Percentiles rank a stretch among this genome's conserved stretches.
These are phyloP conservation scores for Tuber borchii DNA, from an alignment of 495 filamentous ascomycete species.

Conservation along the genomic window DNA sequence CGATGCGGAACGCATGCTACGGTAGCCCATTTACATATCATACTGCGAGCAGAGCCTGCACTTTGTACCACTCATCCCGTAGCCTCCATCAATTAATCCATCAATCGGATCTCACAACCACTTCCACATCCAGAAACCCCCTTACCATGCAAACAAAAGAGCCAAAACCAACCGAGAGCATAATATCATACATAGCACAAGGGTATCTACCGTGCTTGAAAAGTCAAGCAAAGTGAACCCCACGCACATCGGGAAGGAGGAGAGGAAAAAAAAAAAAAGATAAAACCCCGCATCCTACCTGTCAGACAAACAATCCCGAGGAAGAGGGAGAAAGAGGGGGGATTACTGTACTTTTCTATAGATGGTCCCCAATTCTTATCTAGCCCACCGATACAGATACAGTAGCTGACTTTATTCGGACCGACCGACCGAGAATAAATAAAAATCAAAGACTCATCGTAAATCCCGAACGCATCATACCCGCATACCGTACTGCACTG, in stretches of 20 bases:
- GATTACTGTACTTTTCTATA: background rate
- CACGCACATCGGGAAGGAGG: background rate
- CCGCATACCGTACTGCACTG: background rate
- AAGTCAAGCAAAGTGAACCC: background rate
- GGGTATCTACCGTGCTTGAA: background rate
- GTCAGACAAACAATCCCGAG: background rate
- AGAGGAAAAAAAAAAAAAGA: background rate
- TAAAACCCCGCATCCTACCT: background rate
- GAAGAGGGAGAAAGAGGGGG: background rate
- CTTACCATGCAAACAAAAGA: constrained; percentile 2
- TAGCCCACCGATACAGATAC: background rate
- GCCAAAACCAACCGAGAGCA: background rate
- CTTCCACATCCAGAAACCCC: constrained; percentile 2
- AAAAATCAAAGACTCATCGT: background rate
- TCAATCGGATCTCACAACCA: background rate
- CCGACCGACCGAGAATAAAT: background rate
- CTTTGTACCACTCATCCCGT: background rate
- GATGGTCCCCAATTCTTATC: background rate
- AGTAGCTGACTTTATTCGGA: background rate
- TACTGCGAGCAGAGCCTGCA: background rate
- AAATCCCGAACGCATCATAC: constrained; percentile 1
- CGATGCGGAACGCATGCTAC: background rate
- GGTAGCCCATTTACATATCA: background rate
- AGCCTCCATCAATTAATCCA: background rate
- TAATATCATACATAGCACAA: background rate